Evolutionary conservation across 495 filamentous ascomycete species (phyloP).

Genomic region (Penicillium robsamsonii): DNA sequence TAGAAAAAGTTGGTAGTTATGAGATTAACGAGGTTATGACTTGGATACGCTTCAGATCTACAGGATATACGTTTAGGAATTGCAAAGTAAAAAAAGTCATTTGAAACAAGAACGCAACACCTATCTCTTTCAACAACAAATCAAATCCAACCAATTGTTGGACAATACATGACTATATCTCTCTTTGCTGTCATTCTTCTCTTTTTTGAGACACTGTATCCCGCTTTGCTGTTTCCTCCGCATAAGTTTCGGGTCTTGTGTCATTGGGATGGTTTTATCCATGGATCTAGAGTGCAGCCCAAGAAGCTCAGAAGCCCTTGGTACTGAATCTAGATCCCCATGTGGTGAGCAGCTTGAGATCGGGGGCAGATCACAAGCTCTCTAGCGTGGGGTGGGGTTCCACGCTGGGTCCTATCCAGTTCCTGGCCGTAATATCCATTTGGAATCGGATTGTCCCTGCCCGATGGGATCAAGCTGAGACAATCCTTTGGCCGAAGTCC

Average conservation of each 20-base stretch:
- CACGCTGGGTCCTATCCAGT: conserved; percentile 11
- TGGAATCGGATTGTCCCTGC: background rate
- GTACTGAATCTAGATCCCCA: background rate
- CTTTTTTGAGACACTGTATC: conserved; percentile 7
- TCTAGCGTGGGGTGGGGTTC: background rate
- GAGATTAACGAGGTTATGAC: conserved; percentile 20
- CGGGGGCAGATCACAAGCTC: conserved; percentile 1
- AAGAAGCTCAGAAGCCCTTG: background rate
- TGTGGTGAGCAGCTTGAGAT: conserved; percentile 2
- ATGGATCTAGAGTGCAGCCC: background rate
- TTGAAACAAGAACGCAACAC: conserved; percentile 1
- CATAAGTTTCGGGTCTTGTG: conserved; percentile 10
- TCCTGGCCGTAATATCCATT: conserved; percentile 2
- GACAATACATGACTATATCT: background rate
- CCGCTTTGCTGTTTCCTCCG: conserved; percentile 7
- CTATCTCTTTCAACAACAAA: conserved; percentile 8
- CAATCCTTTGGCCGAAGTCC: conserved; percentile 5
- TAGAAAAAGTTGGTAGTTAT: conserved; percentile 7
- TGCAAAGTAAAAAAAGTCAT: background rate
- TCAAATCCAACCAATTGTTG: conserved; percentile 3
- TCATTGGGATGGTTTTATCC: background rate
- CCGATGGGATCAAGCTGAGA: background rate
- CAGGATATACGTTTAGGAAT: background rate
- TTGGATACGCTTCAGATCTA: background rate
- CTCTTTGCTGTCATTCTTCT: conserved; percentile 8